These are phyloP conservation scores for Erysimum cheiri DNA, from an alignment of 441 rosid genomes.

Conservation along the genomic window DNA sequence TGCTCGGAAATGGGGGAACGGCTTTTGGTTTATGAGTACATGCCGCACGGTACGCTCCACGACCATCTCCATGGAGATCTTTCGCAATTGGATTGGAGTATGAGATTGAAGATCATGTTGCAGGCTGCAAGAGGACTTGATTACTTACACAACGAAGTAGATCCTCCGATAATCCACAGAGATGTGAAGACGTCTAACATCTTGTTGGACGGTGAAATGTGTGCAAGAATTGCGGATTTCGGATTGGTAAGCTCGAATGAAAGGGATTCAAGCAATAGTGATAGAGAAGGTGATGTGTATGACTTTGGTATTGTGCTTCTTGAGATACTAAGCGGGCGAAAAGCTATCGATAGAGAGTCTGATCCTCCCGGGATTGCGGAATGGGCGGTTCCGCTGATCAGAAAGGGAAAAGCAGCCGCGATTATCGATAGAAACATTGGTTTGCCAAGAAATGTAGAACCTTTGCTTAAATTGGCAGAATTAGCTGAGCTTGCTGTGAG, in stretches of 20 bases:
- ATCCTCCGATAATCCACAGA: conserved; percentile 71
- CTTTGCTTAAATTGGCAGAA: conserved; percentile 65
- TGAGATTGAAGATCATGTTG: conserved; percentile 57
- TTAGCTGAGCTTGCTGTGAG: conserved; percentile 60
- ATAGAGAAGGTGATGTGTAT: conserved; percentile 52
- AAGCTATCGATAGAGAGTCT: conserved; percentile 49
- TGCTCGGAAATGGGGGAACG: conserved; percentile 61
- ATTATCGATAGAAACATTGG: conserved; percentile 56
- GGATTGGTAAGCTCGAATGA: conserved; percentile 58
- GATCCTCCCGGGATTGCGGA: conserved; percentile 48
- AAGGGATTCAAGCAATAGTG: conserved; percentile 41
- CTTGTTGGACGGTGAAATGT: conserved; percentile 68
- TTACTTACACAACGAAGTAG: conserved; percentile 71
- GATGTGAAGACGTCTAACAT: conserved; percentile 81
- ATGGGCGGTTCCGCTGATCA: conserved; percentile 64
- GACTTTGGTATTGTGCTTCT: conserved; percentile 54
- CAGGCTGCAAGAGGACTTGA: conserved; percentile 79
- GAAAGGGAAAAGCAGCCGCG: conserved; percentile 63
- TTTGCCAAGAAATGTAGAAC: conserved; percentile 66
- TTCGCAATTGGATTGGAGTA: conserved; percentile 56
- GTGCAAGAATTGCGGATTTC: conserved; percentile 79
- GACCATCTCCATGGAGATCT: conserved; percentile 68
- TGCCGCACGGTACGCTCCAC: conserved; percentile 73
- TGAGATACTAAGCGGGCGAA: conserved; percentile 54
- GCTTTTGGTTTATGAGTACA: conserved; percentile 65